These are phyloP conservation scores for Collariella sp. DNA, from an alignment of 495 filamentous ascomycete species.

Conservation along the genomic window DNA sequence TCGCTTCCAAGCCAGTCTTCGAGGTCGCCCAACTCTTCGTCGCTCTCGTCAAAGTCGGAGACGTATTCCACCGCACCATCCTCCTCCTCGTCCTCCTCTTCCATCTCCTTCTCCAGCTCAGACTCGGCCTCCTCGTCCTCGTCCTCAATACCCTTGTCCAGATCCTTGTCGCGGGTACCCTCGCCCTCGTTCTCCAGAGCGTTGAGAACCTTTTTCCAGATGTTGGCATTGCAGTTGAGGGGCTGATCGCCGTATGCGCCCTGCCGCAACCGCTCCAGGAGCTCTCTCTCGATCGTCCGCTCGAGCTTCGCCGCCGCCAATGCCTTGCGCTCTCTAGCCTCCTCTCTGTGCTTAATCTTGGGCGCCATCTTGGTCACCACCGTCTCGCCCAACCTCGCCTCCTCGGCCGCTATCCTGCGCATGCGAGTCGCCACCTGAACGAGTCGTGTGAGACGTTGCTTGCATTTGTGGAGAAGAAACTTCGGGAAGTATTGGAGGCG, in stretches of 20 bases:
- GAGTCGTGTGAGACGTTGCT: conserved; percentile 88
- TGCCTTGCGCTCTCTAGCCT: conserved; percentile 87
- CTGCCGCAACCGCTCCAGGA: conserved; percentile 82
- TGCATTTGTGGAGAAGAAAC: conserved; percentile 92
- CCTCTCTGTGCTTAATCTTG: conserved; percentile 82
- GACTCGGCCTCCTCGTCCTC: conserved; percentile 65
- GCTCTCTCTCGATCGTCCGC: conserved; percentile 88
- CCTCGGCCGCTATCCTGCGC: conserved; percentile 73
- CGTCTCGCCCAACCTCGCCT: conserved; percentile 82
- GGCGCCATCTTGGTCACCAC: conserved; percentile 85
- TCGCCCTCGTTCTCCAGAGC: conserved; percentile 82
- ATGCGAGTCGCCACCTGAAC: conserved; percentile 89
- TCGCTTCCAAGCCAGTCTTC: conserved; percentile 45
- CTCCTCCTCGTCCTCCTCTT: conserved; percentile 55
- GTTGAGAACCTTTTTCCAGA: conserved; percentile 96
- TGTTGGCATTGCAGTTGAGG: conserved; percentile 82
- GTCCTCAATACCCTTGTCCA: conserved; percentile 77
- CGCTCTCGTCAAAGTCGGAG: conserved; percentile 47
- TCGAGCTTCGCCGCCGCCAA: conserved; percentile 92
- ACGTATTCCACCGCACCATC: conserved; percentile 84
- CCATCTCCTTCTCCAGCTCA: conserved; percentile 58
- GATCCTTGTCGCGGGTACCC: conserved; percentile 74
- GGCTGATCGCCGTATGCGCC: conserved; percentile 94
- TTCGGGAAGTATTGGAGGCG: conserved; percentile 93
- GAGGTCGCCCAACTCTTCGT: conserved; percentile 43